Conservation (phyloP, 176 grass and related monocot species). For the Cenchrus purpureus region DNA sequence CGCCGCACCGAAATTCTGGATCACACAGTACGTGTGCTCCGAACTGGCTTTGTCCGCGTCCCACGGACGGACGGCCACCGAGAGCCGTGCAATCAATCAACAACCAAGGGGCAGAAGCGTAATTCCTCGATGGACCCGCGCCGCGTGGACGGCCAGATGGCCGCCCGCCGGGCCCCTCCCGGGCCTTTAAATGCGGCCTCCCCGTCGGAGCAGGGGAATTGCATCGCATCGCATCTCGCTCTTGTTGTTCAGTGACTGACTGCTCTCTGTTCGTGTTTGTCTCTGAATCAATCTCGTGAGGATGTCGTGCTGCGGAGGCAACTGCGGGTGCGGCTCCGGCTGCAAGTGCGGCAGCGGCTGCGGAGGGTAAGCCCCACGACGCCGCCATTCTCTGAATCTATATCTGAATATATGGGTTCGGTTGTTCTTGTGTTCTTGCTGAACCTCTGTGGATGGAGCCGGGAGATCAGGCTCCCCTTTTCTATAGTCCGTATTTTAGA, state of each 20-base stretch:
- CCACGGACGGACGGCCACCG: not conserved
- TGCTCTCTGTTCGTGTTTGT: not conserved
- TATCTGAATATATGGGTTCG: not conserved
- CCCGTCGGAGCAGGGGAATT: not conserved
- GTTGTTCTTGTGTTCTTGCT: too few species aligned
- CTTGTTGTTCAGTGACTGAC: not conserved
- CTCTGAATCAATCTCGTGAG: not conserved
- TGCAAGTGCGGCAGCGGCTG: constrained; percentile 87
- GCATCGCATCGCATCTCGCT: not conserved
- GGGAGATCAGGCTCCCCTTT: too few species aligned
- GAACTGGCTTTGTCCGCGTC: constrained; percentile 7
- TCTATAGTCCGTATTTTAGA: too few species aligned
- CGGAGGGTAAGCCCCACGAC: constrained; percentile 55
- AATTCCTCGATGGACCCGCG: not conserved
- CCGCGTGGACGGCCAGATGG: constrained; percentile 43
- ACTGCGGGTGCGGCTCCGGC: constrained; percentile 77
- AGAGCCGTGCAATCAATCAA: not conserved
- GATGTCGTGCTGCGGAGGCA: constrained; percentile 97
- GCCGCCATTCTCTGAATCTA: too few species aligned
- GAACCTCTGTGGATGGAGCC: not conserved
- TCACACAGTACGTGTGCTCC: not conserved
- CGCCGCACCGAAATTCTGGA: not conserved
- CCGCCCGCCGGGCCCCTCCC: not conserved
- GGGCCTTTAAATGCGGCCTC: constrained; percentile 18
- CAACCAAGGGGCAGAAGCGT: not conserved